Percentiles rank a stretch among this genome's conserved stretches.
phyloP scores from a whole-genome alignment of 2,329 filamentous ascomycete genomes.

The Cladorrhinum sp. region DNA sequence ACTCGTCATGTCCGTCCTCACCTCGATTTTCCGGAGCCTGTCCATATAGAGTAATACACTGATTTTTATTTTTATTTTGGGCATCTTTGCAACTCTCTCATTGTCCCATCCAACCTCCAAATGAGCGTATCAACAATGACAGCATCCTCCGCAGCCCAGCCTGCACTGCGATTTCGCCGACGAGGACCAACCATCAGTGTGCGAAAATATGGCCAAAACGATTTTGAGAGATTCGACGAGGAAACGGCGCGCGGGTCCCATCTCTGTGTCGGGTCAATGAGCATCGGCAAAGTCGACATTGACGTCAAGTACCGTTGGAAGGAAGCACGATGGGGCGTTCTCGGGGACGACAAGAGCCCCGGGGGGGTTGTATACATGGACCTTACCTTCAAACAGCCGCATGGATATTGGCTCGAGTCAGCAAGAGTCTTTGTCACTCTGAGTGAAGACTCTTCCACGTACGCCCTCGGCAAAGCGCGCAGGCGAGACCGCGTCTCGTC shows the following conservation, averaged over 20 bases:
- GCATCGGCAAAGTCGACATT: slow-evolving; percentile 22
- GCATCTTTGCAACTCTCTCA: too few species aligned
- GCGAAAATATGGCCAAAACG: slow-evolving; percentile 21
- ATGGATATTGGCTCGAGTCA: slow-evolving; percentile 15
- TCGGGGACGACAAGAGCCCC: slow-evolving; percentile 12
- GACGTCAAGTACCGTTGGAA: slow-evolving; percentile 24
- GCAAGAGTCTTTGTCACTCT: slow-evolving; percentile 23
- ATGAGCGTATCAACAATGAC: neutral
- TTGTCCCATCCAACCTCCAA: neutral
- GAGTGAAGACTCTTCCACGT: slow-evolving; percentile 9
- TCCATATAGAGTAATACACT: too few species aligned
- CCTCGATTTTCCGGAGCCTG: too few species aligned
- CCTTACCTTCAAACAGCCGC: slow-evolving; percentile 22
- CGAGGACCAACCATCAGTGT: slow-evolving; percentile 16
- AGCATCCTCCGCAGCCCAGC: neutral
- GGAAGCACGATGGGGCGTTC: slow-evolving; percentile 22
- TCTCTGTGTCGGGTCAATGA: slow-evolving; percentile 17
- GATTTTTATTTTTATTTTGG: too few species aligned
- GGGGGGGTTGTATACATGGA: slow-evolving; percentile 26
- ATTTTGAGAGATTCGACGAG: slow-evolving; percentile 24
- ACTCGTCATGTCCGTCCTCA: neutral
- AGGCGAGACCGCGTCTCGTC: neutral
- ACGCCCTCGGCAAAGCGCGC: neutral
- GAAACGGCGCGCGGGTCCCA: slow-evolving; percentile 16
- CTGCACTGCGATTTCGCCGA: slow-evolving; percentile 38